phyloP scores from a whole-genome alignment of 2,329 filamentous ascomycete species.

The Fusarium nanum region DNA sequence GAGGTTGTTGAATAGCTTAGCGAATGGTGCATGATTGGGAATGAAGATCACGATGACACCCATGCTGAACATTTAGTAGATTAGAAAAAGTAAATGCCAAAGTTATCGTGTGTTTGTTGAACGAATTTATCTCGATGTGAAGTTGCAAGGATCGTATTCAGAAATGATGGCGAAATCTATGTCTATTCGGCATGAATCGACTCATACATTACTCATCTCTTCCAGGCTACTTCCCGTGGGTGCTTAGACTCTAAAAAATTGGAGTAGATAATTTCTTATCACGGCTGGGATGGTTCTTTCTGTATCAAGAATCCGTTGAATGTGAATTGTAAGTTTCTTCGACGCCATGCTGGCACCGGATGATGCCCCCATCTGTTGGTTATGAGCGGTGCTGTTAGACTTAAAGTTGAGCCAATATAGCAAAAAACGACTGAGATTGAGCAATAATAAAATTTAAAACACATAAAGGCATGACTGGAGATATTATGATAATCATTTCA shows the following conservation, averaged over 20 bases:
- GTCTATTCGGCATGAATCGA: neutral
- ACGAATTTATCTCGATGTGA: neutral
- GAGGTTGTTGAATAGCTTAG: conserved; percentile 40
- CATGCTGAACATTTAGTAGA: conserved; percentile 43
- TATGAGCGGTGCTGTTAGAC: neutral
- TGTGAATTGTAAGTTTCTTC: neutral
- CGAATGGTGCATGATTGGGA: conserved; percentile 37
- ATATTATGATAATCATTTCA: neutral
- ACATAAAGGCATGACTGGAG: neutral
- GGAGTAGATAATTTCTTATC: neutral
- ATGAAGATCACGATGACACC: conserved; percentile 44
- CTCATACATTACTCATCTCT: neutral
- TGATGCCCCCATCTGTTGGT: neutral
- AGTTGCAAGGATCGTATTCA: no score
- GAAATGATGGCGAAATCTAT: neutral
- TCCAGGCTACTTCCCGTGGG: neutral
- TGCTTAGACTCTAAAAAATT: neutral
- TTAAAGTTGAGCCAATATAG: neutral
- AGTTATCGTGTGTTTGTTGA: conserved; percentile 8
- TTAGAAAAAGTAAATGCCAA: conserved; percentile 46
- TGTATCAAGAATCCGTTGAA: neutral
- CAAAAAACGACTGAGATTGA: neutral
- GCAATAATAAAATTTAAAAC: neutral
- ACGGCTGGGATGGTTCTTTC: neutral
- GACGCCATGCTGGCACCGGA: neutral